Evolutionary conservation across 495 filamentous ascomycete species (phyloP).

Genomic region (Xylaria longipes): DNA sequence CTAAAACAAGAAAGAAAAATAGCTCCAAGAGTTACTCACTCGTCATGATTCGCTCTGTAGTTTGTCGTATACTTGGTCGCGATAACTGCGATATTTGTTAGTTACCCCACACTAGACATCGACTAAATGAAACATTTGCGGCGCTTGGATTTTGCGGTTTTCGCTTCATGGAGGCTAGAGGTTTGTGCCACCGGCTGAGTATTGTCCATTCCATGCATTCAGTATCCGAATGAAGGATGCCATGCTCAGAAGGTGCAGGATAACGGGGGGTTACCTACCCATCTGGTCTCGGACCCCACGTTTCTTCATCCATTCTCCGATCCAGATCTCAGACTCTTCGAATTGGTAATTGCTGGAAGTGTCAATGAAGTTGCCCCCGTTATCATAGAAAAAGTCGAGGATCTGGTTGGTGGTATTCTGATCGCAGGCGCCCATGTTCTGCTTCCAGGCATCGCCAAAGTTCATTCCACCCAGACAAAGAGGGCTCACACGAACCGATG

Average conservation of each 20-base stretch:
- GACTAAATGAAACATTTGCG: neutral
- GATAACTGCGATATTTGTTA: conserved; percentile 53
- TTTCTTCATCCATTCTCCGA: conserved; percentile 77
- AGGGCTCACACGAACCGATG: conserved; percentile 64
- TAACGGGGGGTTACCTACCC: conserved; percentile 33
- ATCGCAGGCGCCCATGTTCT: conserved; percentile 63
- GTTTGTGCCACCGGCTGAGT: no score
- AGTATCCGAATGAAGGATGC: neutral
- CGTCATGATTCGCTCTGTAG: conserved; percentile 40
- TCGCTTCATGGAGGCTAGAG: neutral
- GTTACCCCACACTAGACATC: neutral
- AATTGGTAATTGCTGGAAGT: conserved; percentile 75
- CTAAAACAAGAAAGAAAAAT: neutral
- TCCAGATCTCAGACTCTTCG: conserved; percentile 72
- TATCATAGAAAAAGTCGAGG: conserved; percentile 69
- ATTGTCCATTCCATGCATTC: neutral
- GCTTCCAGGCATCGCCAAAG: conserved; percentile 63
- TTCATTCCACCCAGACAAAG: conserved; percentile 69
- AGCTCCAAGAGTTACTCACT: conserved; percentile 22
- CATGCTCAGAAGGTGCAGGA: neutral
- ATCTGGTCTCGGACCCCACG: conserved; percentile 49
- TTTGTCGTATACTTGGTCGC: conserved; percentile 73
- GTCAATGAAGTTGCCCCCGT: conserved; percentile 80
- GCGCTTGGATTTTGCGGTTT: neutral
- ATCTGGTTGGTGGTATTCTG: conserved; percentile 68